Percentiles rank a stretch among this genome's conserved stretches.
These are phyloP conservation scores for Drechslera avenae DNA, from an alignment of 2,329 filamentous ascomycete genomes.

Conservation along the genomic window DNA sequence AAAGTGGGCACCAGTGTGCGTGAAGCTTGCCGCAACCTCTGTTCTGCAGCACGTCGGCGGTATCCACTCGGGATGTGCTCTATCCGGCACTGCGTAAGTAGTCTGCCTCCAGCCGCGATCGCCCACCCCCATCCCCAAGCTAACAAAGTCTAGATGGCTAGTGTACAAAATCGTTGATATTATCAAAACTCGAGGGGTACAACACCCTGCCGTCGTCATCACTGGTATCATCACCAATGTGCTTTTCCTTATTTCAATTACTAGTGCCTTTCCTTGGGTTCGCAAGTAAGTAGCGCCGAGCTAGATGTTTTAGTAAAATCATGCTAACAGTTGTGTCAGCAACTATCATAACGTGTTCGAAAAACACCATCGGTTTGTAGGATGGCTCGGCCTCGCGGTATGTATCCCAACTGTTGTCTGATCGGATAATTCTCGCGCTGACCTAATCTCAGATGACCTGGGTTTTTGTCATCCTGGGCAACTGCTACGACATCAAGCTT, in stretches of 20 bases:
- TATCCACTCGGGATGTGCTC: slow-evolving; percentile 44
- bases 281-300: slow-evolving; percentile 36
- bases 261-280: slow-evolving; percentile 45
- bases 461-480: slow-evolving; percentile 43
- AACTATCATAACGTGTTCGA: slow-evolving; percentile 46
- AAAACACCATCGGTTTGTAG: slow-evolving; percentile 44
- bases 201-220: slow-evolving; percentile 39
- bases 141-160: slow-evolving; percentile 31
- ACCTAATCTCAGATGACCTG: slow-evolving; percentile 38
- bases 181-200: slow-evolving; percentile 39
- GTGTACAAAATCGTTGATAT: slow-evolving; percentile 45
- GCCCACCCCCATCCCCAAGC: too few species aligned
- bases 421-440: not conserved
- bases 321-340: slow-evolving; percentile 26
- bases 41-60: slow-evolving; percentile 43
- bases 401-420: slow-evolving; percentile 1
- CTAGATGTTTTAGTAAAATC: not conserved
- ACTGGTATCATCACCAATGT: slow-evolving; percentile 43
- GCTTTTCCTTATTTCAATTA: slow-evolving; percentile 44
- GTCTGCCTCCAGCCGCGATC: too few species aligned
- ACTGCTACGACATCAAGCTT: slow-evolving; percentile 42
- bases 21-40: slow-evolving; percentile 41
- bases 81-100: slow-evolving; percentile 42
- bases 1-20: slow-evolving; percentile 40
- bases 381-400: slow-evolving; percentile 45